A percentile compares a stretch with the other conserved stretches of the same genome.
phyloP scores from a whole-genome alignment of 139 green algal species.

The Micractinium sp. region DNA sequence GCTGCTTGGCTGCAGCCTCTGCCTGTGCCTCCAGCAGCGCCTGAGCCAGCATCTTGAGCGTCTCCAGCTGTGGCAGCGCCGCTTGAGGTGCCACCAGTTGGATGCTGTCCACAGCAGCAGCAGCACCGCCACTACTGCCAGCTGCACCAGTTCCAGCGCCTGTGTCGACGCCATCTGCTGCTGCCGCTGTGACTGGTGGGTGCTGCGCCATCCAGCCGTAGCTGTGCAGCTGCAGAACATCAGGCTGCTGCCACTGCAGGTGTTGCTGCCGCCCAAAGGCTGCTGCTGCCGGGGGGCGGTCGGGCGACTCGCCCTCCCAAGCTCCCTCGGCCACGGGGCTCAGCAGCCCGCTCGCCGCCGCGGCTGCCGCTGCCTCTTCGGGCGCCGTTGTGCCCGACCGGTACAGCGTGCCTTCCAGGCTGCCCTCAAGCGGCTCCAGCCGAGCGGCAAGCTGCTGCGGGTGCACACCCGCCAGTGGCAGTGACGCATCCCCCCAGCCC shows the following conservation, averaged over 20 bases:
- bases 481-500: not conserved
- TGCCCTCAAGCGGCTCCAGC: not conserved
- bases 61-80: not conserved
- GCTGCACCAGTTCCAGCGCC: no score
- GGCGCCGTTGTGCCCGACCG: not conserved
- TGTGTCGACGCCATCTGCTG: not conserved
- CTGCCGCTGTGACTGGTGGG: not conserved
- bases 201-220: not conserved
- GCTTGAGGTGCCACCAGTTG: not conserved
- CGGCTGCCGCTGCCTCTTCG: not conserved
- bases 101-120: not conserved
- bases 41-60: constrained; percentile 11
- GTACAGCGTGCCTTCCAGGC: not conserved
- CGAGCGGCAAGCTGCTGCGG: not conserved
- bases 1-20: not conserved
- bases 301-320: not conserved
- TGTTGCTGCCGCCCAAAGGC: not conserved
- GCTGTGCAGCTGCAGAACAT: not conserved
- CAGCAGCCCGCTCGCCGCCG: not conserved
- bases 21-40: constrained; percentile 27
- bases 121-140: not conserved
- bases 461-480: no score
- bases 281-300: not conserved
- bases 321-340: constrained; percentile 1
- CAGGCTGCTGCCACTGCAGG: not conserved